Evolutionary conservation across 192 early-diverging fungal genomes (phyloP), one percentile per base, ranked within the genome.

Genomic region (Ambispora gerdemannii): DNA sequence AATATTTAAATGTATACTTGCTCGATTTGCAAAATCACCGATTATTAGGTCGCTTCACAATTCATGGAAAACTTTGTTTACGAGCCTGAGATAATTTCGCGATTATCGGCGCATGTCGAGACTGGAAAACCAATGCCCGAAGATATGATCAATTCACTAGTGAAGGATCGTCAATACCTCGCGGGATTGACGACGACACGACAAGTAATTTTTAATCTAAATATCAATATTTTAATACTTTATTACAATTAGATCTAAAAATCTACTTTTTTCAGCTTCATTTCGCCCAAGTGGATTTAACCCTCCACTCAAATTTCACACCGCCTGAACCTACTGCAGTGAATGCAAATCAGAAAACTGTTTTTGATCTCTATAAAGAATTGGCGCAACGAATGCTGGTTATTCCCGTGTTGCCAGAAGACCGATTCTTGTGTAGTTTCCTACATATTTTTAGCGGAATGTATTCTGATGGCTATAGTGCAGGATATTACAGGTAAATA

Each of bases 61-160:
- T 87, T 87, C 38, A 87, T 87, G 84, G 86, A 87, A 67, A 86
- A 87, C 77, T 87, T 85, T 72, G 76, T 77, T 4, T 76, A 77
- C 36, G 86, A 87, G 31, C 75, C 80, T 3, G 74, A 80, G 24
- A 84, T 82, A 82, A 52, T 87, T 8, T 63, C 74, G 13, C 77
- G 75, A 4, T 70, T 86, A 53, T 67, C 84, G 0, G 76, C 63
- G 2, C 84, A 87, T 53, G 80, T 84, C 72, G 75, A 86, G 67
- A 84, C 84, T 0, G 70, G 75, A 0, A 79, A 81, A 33, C 38
- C 78, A 1, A 86, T 87, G 84, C 84, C 84, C 0, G 28, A 72
- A 63, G 86, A 80, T 13, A 86, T 87, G 84, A 76, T 84, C 0
- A 35, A 78, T 38, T 72, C 82, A 7, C 70, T 87, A 3, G 77